Conservation (phyloP, 306 rosid species). For the Spatholobus suberectus region DNA sequence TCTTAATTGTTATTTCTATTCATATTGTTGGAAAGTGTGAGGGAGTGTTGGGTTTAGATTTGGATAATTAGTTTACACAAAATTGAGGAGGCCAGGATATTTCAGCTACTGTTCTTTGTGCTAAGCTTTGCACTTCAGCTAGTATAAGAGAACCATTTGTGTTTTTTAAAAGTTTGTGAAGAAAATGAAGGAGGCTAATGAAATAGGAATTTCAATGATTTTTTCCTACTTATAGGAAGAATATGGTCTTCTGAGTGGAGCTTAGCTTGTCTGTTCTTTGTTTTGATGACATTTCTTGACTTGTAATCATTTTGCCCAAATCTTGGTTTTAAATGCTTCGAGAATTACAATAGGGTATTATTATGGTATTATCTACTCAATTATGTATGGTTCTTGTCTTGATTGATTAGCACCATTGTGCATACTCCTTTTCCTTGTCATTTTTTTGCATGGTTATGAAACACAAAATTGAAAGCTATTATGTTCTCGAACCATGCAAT, state of each 20-base stretch:
- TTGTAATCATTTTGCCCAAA: not conserved
- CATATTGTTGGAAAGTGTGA: too few species aligned
- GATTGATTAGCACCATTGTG: not conserved
- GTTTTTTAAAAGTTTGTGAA: too few species aligned
- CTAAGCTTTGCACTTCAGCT: too few species aligned
- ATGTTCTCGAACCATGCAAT: not conserved
- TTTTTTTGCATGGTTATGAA: not conserved
- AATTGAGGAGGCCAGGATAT: too few species aligned
- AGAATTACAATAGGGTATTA: not conserved
- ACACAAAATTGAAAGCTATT: not conserved
- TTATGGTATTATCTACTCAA: not conserved
- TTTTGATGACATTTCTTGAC: constrained; percentile 2
- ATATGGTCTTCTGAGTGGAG: not conserved
- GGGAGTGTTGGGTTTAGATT: too few species aligned
- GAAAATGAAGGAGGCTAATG: not conserved
- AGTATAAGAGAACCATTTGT: too few species aligned
- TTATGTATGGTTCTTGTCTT: not conserved
- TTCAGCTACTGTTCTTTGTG: too few species aligned
- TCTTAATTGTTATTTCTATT: too few species aligned
- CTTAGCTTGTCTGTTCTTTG: not conserved
- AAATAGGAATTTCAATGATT: not conserved
- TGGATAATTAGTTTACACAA: too few species aligned
- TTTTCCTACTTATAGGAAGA: not conserved
- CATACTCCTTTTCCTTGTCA: not conserved
- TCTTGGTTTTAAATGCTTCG: not conserved